Percentiles rank a stretch among this genome's conserved stretches.
Conservation (phyloP, 1,284 basidiomycete species). For the Trametes pubescens region DNA sequence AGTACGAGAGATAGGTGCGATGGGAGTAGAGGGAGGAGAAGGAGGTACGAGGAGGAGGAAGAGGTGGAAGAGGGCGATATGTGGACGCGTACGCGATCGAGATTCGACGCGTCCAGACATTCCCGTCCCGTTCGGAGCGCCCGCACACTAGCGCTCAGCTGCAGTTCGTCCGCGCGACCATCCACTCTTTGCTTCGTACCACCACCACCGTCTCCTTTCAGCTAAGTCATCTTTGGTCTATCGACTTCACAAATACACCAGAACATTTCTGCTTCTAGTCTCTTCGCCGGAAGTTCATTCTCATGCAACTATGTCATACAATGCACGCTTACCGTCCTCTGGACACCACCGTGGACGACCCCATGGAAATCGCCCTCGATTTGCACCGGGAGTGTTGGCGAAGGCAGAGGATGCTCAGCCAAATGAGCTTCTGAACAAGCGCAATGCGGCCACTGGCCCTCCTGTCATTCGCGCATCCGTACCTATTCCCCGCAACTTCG, state of each 20-base stretch:
- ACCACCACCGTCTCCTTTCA: background rate
- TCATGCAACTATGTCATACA: conserved; percentile 22
- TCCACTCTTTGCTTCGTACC: background rate
- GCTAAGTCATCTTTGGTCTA: background rate
- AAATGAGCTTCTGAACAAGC: conserved; percentile 22
- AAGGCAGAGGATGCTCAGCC: conserved; percentile 27
- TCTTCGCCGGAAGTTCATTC: background rate
- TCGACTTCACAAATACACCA: background rate
- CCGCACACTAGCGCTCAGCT: background rate
- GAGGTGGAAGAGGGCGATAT: background rate
- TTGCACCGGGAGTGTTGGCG: background rate
- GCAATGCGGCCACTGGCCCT: conserved; percentile 9
- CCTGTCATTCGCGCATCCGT: conserved; percentile 21
- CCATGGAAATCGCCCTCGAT: conserved; percentile 5
- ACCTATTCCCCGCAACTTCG: conserved; percentile 9
- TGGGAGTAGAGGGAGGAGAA: no score
- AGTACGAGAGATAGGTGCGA: no score
- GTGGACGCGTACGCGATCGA: conserved; percentile 18
- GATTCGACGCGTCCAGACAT: conserved; percentile 11
- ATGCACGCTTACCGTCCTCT: conserved; percentile 17
- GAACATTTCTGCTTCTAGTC: no score
- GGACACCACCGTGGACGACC: conserved; percentile 12
- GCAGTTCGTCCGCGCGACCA: no score
- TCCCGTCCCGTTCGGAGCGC: conserved; percentile 23
- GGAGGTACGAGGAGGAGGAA: background rate